Base-by-base conservation (phyloP, 352 stramenopile species). In the Globisporangium parvum region DNA sequence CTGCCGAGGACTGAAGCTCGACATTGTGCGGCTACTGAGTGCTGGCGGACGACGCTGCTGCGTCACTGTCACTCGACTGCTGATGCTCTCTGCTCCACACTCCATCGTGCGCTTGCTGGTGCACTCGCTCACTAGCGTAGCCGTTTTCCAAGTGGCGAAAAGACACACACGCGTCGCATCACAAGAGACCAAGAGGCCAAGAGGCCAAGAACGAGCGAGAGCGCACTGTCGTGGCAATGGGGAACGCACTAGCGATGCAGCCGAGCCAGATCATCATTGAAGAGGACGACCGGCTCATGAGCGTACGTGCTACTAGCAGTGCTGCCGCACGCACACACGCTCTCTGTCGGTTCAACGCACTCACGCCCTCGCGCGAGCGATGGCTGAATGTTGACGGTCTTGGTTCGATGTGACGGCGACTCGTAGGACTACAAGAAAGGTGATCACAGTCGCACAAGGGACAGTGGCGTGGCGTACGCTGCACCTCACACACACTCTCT, bases 211-310 rank as follows among this genome's bases (percentile, higher is more conserved):
- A n/a, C n/a, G n/a, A n/a, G 26, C 1, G 26, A 28, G 26, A 31
- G 26, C 26, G 6, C 26, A 6, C 6, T 6, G 26, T 31, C 33
- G 10, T 18, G 18, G 15, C 18, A 6, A 82, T 82, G 73, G 70
- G 73, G n/a, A 82, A 82, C 44, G 65, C 70, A 14, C 41, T 82
- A 4, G 62, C 53, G 42, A 56, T 77, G 45, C 61, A 75, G 18
- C 55, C 57, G 33, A 47, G 37, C 11, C 56, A 67, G 31, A 73
- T 82, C 51, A 62, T 82, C 53, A 78, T 68, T 21, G 70, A 82
- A 47, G 73, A 77, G 23, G 73, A 80, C 35, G 68, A 79, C 14
- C 63, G 70, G 1, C 47, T 82, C 6, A 50, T 80, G 21, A 57
- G 73, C 21, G 73, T 82, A 42, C 28, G 61, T 39, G 2, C 26